Conservation (phyloP, 2,329 filamentous ascomycete species). For the Neonectria magnoliae region DNA sequence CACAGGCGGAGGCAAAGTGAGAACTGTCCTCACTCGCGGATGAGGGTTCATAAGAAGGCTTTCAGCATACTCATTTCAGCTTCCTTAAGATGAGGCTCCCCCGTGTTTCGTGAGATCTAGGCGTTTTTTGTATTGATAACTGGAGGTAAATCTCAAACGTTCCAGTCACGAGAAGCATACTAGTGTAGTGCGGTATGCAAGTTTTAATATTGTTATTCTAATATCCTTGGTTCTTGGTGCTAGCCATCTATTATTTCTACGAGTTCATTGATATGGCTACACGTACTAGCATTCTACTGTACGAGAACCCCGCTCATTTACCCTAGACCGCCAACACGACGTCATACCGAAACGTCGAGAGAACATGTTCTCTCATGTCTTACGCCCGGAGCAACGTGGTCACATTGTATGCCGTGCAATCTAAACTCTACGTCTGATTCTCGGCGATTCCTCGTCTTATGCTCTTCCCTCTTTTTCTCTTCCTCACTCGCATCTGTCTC, state of each 20-base stretch:
- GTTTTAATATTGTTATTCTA: too few relatives aligned
- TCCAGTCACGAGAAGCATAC: too few relatives aligned
- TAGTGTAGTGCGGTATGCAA: too few relatives aligned
- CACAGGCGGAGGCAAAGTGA: not conserved
- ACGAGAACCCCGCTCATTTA: not conserved
- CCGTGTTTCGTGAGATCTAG: too few relatives aligned
- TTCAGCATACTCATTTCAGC: not conserved
- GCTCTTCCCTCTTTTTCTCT: slow-evolving; percentile 6
- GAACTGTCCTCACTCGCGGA: not conserved
- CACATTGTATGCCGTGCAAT: slow-evolving; percentile 20
- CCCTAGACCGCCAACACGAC: slow-evolving; percentile 1
- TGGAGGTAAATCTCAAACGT: too few relatives aligned
- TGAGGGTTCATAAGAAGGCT: not conserved
- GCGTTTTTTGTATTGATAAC: too few relatives aligned
- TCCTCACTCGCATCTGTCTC: slow-evolving; percentile 8
- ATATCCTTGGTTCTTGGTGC: too few relatives aligned
- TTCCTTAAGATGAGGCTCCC: too few relatives aligned
- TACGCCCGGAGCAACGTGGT: slow-evolving; percentile 7
- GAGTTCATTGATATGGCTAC: too few relatives aligned
- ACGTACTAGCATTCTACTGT: too few relatives aligned
- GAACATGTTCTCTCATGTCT: slow-evolving; percentile 11
- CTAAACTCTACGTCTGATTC: slow-evolving; percentile 22
- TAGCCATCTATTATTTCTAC: too few relatives aligned
- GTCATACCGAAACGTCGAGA: not conserved
- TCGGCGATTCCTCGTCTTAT: slow-evolving; percentile 9